Conservation (phyloP, 2,329 filamentous ascomycete species). For the Fonsecaea erecta region DNA sequence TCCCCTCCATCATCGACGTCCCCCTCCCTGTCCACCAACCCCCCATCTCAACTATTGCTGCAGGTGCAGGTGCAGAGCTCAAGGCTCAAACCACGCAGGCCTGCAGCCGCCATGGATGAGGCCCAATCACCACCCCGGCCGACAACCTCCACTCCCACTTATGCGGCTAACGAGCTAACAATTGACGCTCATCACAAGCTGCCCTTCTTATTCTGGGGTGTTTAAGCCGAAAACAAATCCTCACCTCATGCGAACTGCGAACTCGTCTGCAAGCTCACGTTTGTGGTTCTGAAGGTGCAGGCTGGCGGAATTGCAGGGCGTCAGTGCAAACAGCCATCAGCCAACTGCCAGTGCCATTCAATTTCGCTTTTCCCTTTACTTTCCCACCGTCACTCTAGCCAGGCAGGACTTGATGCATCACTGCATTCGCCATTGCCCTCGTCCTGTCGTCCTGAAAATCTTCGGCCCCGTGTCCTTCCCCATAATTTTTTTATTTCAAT, state of each 20-base stretch:
- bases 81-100: slow-evolving; percentile 19
- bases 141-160: slow-evolving; percentile 10
- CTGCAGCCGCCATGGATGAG: slow-evolving; percentile 8
- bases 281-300: slow-evolving; percentile 14
- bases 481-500: slow-evolving; percentile 34
- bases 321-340: slow-evolving; percentile 9
- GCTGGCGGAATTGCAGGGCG: slow-evolving; percentile 16
- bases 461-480: slow-evolving; percentile 27
- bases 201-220: slow-evolving; percentile 31
- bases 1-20: slow-evolving; percentile 1
- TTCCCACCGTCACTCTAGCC: background rate
- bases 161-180: slow-evolving; percentile 28
- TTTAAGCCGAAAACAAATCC: slow-evolving; percentile 31
- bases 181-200: slow-evolving; percentile 33
- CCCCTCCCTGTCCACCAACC: slow-evolving; percentile 5
- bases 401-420: background rate
- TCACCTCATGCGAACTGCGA: slow-evolving; percentile 30
- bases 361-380: slow-evolving; percentile 14
- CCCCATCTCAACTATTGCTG: slow-evolving; percentile 14
- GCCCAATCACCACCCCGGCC: slow-evolving; percentile 24
- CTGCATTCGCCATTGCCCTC: slow-evolving; percentile 1
- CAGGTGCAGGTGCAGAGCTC: slow-evolving; percentile 12
- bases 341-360: slow-evolving; percentile 5
- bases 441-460: background rate
- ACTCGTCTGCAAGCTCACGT: slow-evolving; percentile 25